A percentile compares a stretch with the other conserved stretches of the same genome.
Conservation (phyloP, 495 filamentous ascomycete genomes). For the Penicillium tannophilum region DNA sequence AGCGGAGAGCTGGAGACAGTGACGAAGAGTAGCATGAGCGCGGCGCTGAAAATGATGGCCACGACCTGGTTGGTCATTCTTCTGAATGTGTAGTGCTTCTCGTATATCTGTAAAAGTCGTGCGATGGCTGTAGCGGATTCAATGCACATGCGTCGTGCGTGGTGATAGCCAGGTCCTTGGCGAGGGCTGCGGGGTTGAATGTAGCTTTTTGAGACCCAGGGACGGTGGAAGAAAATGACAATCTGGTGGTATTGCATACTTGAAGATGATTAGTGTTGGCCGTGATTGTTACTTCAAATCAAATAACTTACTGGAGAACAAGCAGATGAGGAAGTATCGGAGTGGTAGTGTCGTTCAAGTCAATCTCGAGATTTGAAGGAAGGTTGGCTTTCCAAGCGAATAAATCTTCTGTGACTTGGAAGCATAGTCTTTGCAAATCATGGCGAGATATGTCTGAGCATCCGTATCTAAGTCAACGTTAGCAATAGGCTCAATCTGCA, state of each 20-base stretch:
- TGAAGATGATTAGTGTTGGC: conserved; percentile 5
- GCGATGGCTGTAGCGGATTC: conserved; percentile 50
- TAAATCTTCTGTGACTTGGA: conserved; percentile 45
- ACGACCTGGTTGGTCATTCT: conserved; percentile 55
- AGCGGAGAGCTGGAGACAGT: conserved; percentile 43
- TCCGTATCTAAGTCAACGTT: conserved; percentile 37
- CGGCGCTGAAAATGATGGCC: conserved; percentile 53
- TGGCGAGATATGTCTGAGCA: conserved; percentile 48
- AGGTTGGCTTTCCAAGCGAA: conserved; percentile 52
- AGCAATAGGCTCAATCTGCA: conserved; percentile 6
- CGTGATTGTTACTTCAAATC: neutral
- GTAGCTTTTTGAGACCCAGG: conserved; percentile 53
- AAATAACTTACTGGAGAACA: conserved; percentile 45
- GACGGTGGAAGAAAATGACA: conserved; percentile 52
- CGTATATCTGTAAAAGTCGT: conserved; percentile 49
- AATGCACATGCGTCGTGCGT: conserved; percentile 51
- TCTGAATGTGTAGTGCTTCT: conserved; percentile 52
- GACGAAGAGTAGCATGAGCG: conserved; percentile 50
- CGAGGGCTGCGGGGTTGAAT: conserved; percentile 48
- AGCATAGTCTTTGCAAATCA: conserved; percentile 47
- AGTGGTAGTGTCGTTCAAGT: conserved; percentile 38
- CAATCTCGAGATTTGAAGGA: conserved; percentile 43
- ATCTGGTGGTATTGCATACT: conserved; percentile 59
- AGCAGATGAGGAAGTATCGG: conserved; percentile 49
- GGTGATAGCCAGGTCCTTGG: conserved; percentile 48